Conservation (phyloP, 1,284 basidiomycete species). For the Volvariella surrecta region DNA sequence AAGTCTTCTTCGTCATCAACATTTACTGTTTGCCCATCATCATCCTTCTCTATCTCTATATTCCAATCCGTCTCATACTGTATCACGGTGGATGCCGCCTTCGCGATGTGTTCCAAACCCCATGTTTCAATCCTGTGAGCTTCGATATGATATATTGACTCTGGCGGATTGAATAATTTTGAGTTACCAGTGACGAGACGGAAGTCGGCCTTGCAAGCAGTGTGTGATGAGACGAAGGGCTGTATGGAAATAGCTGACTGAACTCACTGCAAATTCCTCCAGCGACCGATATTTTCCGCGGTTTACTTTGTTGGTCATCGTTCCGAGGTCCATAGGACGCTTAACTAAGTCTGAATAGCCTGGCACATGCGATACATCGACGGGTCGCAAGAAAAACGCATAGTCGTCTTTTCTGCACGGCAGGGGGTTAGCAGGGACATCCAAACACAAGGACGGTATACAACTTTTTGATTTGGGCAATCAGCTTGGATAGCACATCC, state of each 20-base stretch:
- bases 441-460: constrained; percentile 7
- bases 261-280: constrained; percentile 66
- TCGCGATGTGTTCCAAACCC: constrained; percentile 64
- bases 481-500: constrained; percentile 60
- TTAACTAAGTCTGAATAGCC: constrained; percentile 65
- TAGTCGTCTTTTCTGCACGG: constrained; percentile 76
- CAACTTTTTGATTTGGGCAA: constrained; percentile 69
- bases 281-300: constrained; percentile 62
- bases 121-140: constrained; percentile 61
- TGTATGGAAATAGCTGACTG: constrained; percentile 1
- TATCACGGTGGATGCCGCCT: constrained; percentile 61
- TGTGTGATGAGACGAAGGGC: constrained; percentile 15
- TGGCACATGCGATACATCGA: constrained; percentile 54
- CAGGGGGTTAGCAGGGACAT: constrained; percentile 7
- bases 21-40: constrained; percentile 31
- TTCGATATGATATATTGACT: constrained; percentile 62
- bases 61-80: constrained; percentile 79
- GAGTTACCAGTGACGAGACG: constrained; percentile 66
- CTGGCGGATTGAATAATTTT: constrained; percentile 65
- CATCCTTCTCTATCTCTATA: constrained; percentile 68
- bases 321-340: constrained; percentile 78
- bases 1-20: constrained; percentile 40
- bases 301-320: constrained; percentile 61
- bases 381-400: constrained; percentile 73
- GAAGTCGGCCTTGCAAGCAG: constrained; percentile 45